Percentiles rank a stretch among this genome's conserved stretches.
Conservation (phyloP, 148 eudicot genomes). For the Diospyros lotus region DNA sequence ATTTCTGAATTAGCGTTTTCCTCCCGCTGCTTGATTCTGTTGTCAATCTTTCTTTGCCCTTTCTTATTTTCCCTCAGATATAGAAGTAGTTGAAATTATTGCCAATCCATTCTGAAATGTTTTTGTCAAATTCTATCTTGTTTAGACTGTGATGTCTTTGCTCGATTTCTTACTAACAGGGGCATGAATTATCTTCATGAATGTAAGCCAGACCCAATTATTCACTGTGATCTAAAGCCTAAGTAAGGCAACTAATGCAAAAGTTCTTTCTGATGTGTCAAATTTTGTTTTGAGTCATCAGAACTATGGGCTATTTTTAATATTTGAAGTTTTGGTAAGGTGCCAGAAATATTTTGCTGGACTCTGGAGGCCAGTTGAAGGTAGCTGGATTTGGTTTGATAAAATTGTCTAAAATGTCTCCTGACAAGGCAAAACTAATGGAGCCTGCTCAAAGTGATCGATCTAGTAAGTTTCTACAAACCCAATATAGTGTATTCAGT, state of each 20-base stretch:
- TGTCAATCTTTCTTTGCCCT: neutral
- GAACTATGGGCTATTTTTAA: constrained; percentile 41
- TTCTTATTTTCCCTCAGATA: neutral
- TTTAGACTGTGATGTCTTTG: constrained; percentile 11
- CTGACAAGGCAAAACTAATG: constrained; percentile 63
- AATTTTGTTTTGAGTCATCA: constrained; percentile 5
- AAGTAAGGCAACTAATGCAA: constrained; percentile 79
- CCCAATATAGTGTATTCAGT: no score
- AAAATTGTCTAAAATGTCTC: constrained; percentile 63
- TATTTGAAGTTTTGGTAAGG: constrained; percentile 83
- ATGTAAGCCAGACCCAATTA: constrained; percentile 85
- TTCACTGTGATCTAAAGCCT: constrained; percentile 87
- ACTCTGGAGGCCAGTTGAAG: constrained; percentile 81
- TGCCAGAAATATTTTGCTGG: constrained; percentile 99
- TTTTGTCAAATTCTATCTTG: neutral
- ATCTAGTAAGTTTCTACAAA: constrained; percentile 48
- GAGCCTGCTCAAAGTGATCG: constrained; percentile 47
- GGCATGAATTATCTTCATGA: constrained; percentile 96
- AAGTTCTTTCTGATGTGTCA: constrained; percentile 17
- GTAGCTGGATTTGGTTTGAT: constrained; percentile 87
- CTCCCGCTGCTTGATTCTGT: neutral
- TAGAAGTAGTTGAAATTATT: neutral
- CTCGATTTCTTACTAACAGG: constrained; percentile 41
- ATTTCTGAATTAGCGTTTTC: neutral
- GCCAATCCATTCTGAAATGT: neutral